These are phyloP conservation scores for Spencermartinsiella ligniputridi DNA, from an alignment of 1,139 yeast genomes.

Conservation along the genomic window DNA sequence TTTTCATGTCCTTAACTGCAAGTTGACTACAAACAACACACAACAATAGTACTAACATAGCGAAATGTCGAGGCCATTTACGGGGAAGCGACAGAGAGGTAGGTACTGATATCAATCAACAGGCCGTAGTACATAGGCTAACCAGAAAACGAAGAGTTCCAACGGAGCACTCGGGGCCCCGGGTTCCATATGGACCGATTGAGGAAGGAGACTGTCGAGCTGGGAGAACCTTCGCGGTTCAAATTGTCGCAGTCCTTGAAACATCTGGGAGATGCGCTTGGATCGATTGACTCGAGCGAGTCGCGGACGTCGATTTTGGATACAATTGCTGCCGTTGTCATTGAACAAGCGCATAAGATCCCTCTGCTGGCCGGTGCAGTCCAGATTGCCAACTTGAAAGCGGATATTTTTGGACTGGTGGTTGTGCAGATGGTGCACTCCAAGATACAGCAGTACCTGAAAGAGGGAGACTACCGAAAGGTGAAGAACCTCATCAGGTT, in stretches of 20 bases:
- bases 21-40: too few relatives aligned
- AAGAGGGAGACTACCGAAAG: constrained; percentile 53
- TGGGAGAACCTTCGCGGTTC: constrained; percentile 31
- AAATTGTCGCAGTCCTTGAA: constrained; percentile 40
- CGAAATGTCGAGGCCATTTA: too few relatives aligned
- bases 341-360: constrained; percentile 90
- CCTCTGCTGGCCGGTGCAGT: constrained; percentile 67
- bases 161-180: constrained; percentile 1
- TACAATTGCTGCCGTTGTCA: constrained; percentile 63
- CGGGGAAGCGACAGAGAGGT: too few relatives aligned
- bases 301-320: constrained; percentile 55
- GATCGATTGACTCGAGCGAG: constrained; percentile 54
- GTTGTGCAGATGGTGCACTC: constrained; percentile 67
- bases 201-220: constrained; percentile 27
- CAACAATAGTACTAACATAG: too few relatives aligned
- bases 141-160: constrained; percentile 13
- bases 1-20: too few relatives aligned
- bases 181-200: constrained; percentile 13
- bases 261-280: constrained; percentile 54
- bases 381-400: constrained; percentile 61
- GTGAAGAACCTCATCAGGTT: constrained; percentile 69
- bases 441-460: constrained; percentile 53
- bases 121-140: too few relatives aligned
- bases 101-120: too few relatives aligned
- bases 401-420: constrained; percentile 63